A percentile compares a stretch with the other conserved stretches of the same genome.
Conservation (phyloP, 352 stramenopile genomes). For the Phytophthora aleatoria region DNA sequence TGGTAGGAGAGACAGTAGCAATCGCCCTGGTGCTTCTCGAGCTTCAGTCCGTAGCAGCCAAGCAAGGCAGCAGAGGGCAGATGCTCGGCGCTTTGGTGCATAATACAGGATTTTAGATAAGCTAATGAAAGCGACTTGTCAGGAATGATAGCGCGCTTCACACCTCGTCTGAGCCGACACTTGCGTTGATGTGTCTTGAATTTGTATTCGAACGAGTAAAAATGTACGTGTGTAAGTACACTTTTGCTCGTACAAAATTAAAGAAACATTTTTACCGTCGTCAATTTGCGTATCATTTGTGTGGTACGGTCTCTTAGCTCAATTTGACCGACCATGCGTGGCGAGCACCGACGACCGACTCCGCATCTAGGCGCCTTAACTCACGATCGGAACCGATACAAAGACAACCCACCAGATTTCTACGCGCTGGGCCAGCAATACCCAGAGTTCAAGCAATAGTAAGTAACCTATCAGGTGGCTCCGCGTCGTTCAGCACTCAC, state of each 20-base stretch:
- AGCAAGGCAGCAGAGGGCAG: slow-evolving; percentile 46
- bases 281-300: slow-evolving; percentile 10
- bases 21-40: slow-evolving; percentile 13
- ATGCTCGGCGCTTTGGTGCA: slow-evolving; percentile 56
- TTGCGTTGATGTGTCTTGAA: too few relatives aligned
- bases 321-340: slow-evolving; percentile 34
- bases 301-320: slow-evolving; percentile 1
- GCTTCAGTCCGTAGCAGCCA: slow-evolving; percentile 28
- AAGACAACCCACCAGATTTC: slow-evolving; percentile 69
- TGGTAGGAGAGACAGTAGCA: slow-evolving; percentile 21
- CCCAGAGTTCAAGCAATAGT: slow-evolving; percentile 70
- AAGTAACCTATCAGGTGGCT: slow-evolving; percentile 24
- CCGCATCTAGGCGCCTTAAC: slow-evolving; percentile 63
- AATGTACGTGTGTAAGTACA: not conserved
- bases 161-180: too few relatives aligned
- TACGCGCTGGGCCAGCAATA: slow-evolving; percentile 71
- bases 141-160: too few relatives aligned
- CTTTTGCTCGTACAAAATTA: not conserved
- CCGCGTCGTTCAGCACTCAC: not conserved
- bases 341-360: slow-evolving; percentile 57
- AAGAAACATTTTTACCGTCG: not conserved
- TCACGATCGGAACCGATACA: slow-evolving; percentile 83
- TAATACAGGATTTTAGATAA: slow-evolving; percentile 4
- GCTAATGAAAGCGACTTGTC: too few relatives aligned
- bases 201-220: not conserved